Conservation (phyloP, 805 yeast genomes). For the Wickerhamiella domercqiae region DNA sequence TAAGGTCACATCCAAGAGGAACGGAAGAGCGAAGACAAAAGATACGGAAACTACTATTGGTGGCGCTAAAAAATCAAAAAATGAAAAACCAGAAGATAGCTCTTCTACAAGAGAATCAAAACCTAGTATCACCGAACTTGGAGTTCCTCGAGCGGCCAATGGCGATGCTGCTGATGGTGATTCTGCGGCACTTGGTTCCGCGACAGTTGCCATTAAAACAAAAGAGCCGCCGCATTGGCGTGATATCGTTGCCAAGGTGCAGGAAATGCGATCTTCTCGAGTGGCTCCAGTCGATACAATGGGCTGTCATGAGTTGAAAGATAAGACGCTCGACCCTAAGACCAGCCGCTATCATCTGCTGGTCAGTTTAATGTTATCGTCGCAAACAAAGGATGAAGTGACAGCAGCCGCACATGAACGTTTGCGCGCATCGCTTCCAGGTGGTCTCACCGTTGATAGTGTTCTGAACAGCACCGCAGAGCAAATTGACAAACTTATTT, state of each 20-base stretch:
- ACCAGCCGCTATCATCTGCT: constrained; percentile 56
- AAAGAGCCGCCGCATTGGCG: constrained; percentile 15
- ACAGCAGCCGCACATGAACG: constrained; percentile 56
- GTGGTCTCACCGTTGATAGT: constrained; percentile 21
- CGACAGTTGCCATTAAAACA: too few relatives aligned
- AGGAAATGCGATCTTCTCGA: constrained; percentile 47
- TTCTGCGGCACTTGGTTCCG: too few relatives aligned
- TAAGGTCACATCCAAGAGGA: too few relatives aligned
- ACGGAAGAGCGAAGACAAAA: too few relatives aligned
- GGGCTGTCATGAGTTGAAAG: constrained; percentile 48
- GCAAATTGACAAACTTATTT: constrained; percentile 50
- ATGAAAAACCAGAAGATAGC: too few relatives aligned
- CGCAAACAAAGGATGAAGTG: constrained; percentile 85
- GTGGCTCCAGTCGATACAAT: constrained; percentile 77
- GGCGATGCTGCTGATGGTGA: too few relatives aligned
- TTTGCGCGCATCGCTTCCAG: constrained; percentile 37
- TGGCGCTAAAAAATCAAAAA: too few relatives aligned
- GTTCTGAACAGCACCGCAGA: constrained; percentile 26
- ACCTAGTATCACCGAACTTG: too few relatives aligned
- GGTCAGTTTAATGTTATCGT: constrained; percentile 68
- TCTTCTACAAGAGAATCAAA: too few relatives aligned
- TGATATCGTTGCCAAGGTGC: constrained; percentile 25
- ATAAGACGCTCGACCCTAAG: constrained; percentile 17
- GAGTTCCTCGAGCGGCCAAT: too few relatives aligned
- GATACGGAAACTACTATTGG: too few relatives aligned